Evolutionary conservation across 345 rosid genomes (phyloP).

Genomic region (Clarkia xantiana): DNA sequence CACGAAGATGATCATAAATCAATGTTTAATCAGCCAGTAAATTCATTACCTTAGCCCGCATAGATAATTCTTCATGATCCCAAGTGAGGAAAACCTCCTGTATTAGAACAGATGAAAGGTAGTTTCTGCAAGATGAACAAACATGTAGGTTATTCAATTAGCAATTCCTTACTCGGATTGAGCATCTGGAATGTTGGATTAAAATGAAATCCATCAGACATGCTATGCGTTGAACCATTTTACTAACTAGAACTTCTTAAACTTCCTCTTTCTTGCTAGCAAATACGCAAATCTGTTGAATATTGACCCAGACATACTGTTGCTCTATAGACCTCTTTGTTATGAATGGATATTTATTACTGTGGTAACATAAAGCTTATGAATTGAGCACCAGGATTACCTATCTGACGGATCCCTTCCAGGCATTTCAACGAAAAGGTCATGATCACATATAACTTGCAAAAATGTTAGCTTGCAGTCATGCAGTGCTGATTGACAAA

Average conservation of each 20-base stretch:
- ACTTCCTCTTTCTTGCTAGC: no score
- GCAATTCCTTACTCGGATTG: no score
- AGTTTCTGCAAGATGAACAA: slow-evolving; percentile 63
- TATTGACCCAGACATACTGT: no score
- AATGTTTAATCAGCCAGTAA: no score
- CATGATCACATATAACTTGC: slow-evolving; percentile 95
- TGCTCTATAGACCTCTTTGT: no score
- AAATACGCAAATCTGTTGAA: no score
- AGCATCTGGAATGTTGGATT: no score
- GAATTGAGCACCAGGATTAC: slow-evolving; percentile 17
- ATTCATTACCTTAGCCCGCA: slow-evolving; percentile 67
- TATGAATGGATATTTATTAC: no score
- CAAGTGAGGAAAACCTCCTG: slow-evolving; percentile 93
- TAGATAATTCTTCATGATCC: slow-evolving; percentile 96
- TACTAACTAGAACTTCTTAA: no score
- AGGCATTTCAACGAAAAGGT: slow-evolving; percentile 99
- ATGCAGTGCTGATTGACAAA: slow-evolving; percentile 85
- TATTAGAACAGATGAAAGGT: slow-evolving; percentile 82
- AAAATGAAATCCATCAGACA: background rate
- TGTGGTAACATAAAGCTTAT: background rate
- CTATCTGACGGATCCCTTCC: slow-evolving; percentile 99
- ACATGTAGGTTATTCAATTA: slow-evolving; percentile 4
- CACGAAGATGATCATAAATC: background rate
- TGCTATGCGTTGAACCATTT: background rate
- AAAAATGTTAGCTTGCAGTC: slow-evolving; percentile 94